phyloP scores from a whole-genome alignment of 306 rosid genomes.

The Cucurbita ficifolia region DNA sequence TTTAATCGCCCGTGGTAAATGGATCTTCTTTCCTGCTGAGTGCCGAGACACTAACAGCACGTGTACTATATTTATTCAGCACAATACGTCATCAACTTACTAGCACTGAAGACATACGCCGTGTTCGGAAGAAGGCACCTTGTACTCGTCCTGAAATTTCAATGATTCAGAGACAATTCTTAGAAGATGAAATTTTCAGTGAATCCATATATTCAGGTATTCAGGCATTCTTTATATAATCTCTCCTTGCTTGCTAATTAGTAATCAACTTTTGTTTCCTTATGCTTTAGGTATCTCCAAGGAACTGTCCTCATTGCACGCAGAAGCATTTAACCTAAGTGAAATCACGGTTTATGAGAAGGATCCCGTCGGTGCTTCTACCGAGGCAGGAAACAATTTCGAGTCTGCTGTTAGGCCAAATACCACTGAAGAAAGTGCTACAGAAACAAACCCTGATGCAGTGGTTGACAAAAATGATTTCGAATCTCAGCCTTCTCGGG shows the following conservation, averaged over 20 bases:
- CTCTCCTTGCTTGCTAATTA: not conserved
- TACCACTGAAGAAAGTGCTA: constrained; percentile 26
- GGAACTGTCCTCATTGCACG: constrained; percentile 40
- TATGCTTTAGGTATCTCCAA: constrained; percentile 53
- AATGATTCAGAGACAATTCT: constrained; percentile 67
- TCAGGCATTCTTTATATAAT: not conserved
- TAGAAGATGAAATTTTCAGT: constrained; percentile 66
- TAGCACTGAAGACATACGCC: constrained; percentile 87
- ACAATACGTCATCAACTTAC: constrained; percentile 82
- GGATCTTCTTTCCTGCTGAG: constrained; percentile 5
- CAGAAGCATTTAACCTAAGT: constrained; percentile 40
- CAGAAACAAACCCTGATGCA: constrained; percentile 18
- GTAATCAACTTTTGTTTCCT: constrained; percentile 12
- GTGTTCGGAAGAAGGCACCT: constrained; percentile 85
- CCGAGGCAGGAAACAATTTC: constrained; percentile 30
- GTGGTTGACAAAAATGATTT: constrained; percentile 23
- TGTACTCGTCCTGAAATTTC: constrained; percentile 71
- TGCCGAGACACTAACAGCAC: constrained; percentile 11
- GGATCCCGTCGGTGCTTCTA: constrained; percentile 20
- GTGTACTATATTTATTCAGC: constrained; percentile 32
- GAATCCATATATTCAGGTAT: constrained; percentile 65
- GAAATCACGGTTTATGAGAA: constrained; percentile 35
- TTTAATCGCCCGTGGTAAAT: not conserved
- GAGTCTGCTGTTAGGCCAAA: constrained; percentile 28
- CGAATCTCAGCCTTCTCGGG: constrained; percentile 27